These are phyloP conservation scores for Apiospora rasikravindrae DNA, from an alignment of 2,329 filamentous ascomycete genomes.

Conservation along the genomic window DNA sequence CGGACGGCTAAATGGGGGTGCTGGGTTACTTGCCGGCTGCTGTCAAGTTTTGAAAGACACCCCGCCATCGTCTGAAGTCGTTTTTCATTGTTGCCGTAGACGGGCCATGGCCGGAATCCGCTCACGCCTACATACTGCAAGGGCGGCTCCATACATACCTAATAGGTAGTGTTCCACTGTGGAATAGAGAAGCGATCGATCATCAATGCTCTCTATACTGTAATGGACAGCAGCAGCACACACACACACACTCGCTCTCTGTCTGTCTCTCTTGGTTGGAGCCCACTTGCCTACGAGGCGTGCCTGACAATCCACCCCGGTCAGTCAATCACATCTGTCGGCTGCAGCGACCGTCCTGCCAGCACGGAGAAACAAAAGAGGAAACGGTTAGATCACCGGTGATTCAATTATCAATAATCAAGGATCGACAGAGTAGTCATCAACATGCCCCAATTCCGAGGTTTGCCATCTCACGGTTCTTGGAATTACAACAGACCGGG, in stretches of 20 bases:
- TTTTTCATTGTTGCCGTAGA: neutral
- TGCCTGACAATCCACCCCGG: neutral
- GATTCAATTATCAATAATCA: neutral
- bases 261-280: too few species aligned
- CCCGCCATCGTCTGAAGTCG: slow-evolving; percentile 1
- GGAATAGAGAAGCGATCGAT: neutral
- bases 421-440: neutral
- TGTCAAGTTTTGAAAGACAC: neutral
- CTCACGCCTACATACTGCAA: neutral
- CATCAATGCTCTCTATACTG: neutral
- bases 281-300: neutral
- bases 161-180: neutral
- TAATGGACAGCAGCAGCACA: too few species aligned
- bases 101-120: neutral
- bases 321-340: neutral
- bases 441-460: neutral
- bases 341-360: neutral
- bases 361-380: neutral
- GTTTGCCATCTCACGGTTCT: neutral
- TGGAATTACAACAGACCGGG: neutral
- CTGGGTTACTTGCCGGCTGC: neutral
- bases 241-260: neutral
- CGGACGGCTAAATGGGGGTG: neutral
- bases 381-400: neutral
- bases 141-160: too few species aligned